Evolutionary conservation across 768 basidiomycete genomes (phyloP).

Genomic region (Russula emetica): DNA sequence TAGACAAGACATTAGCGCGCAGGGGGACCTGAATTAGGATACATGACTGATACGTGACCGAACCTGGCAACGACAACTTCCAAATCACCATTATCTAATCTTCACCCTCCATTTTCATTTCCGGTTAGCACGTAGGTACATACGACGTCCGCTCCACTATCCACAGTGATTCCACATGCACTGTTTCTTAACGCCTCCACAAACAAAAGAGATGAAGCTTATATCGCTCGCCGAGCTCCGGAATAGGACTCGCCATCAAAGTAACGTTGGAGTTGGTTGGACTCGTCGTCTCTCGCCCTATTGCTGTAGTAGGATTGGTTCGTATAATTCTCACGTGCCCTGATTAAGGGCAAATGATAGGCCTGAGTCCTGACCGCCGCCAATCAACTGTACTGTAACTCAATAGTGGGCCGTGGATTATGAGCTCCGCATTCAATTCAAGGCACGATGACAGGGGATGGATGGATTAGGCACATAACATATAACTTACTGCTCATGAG

Average conservation of each 20-base stretch:
- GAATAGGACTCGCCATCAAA: neutral
- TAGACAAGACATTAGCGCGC: conserved; percentile 3
- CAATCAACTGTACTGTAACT: neutral
- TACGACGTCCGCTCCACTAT: neutral
- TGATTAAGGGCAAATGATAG: neutral
- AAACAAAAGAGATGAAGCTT: neutral
- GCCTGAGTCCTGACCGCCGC: neutral
- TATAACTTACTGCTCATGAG: too few relatives aligned
- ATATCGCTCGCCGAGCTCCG: neutral
- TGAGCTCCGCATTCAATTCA: neutral
- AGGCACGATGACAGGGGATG: neutral
- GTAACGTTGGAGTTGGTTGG: neutral
- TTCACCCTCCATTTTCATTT: conserved; percentile 11
- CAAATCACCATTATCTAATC: neutral
- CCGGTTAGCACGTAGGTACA: conserved; percentile 1
- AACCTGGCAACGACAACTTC: neutral
- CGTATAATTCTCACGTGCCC: neutral
- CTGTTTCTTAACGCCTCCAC: neutral
- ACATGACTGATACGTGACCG: neutral
- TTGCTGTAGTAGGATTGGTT: neutral
- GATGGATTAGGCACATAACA: neutral
- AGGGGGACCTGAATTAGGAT: neutral
- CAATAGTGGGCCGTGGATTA: neutral
- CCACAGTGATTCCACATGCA: too few relatives aligned
- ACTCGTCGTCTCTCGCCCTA: neutral